These are phyloP conservation scores for Saturnispora kantuleensis DNA, from an alignment of 805 yeast species.

Conservation along the genomic window DNA sequence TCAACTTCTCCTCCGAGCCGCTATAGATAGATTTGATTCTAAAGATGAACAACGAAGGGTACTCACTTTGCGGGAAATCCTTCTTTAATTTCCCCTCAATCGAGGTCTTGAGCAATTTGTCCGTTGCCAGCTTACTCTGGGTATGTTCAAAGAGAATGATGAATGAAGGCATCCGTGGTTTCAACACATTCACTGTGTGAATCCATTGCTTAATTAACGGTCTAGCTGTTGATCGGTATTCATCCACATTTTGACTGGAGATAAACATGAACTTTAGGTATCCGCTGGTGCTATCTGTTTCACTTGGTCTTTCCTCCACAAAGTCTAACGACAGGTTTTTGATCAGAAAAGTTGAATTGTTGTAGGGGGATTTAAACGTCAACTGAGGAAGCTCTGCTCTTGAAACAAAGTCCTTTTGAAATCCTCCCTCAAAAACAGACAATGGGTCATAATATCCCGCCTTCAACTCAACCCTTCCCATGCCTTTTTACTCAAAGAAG, in stretches of 20 bases:
- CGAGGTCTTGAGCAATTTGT: conserved; percentile 23
- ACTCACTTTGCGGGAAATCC: conserved; percentile 22
- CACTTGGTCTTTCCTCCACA: conserved; percentile 45
- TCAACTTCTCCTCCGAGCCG: conserved; percentile 32
- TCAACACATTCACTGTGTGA: conserved; percentile 31
- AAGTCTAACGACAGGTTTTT: conserved; percentile 45
- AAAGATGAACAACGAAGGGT: conserved; percentile 29
- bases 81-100: conserved; percentile 23
- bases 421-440: conserved; percentile 35
- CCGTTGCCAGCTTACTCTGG: conserved; percentile 17
- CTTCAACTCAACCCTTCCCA: conserved; percentile 8
- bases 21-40: conserved; percentile 30
- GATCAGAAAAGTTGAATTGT: conserved; percentile 53
- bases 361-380: conserved; percentile 1
- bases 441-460: conserved; percentile 74
- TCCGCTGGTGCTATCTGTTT: conserved; percentile 1
- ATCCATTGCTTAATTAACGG: conserved; percentile 82
- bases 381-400: conserved; percentile 25
- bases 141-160: conserved; percentile 39
- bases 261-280: conserved; percentile 63
- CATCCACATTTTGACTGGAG: conserved; percentile 55
- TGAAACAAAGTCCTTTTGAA: conserved; percentile 34
- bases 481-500: too few species aligned
- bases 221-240: conserved; percentile 68
- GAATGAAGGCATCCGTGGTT: conserved; percentile 46